Base-by-base conservation (phyloP, 805 yeast genomes). In the Hanseniaspora hatyaiensis region DNA sequence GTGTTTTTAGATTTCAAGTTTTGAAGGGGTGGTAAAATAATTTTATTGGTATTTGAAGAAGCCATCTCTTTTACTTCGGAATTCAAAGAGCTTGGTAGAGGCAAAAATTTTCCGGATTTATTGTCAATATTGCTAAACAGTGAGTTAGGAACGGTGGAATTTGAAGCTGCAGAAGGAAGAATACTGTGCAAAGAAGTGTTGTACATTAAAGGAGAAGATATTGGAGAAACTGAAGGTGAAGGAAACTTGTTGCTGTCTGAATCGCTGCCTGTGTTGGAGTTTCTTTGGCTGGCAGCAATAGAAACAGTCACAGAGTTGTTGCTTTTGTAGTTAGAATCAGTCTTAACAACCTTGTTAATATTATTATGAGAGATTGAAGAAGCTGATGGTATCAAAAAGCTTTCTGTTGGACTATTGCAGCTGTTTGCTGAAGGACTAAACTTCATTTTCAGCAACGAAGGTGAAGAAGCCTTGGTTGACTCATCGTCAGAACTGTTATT, bases 201-300 rank as follows among this genome's bases (percentile, higher is more conserved):
- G 23, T 34, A 16, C 9, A 47, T 19, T 18, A 34, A 40, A 8
- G 51, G 47, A 12, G 50, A 44, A 9, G 43, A 30, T 8, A 34
- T 47, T 36, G 37, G 47, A 23, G 51, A 22, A 31, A 50, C n/a
- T n/a, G 45, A 29, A 9, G 50, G 33, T 16, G 51, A 23, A 32
- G 41, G 8, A 32, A 52, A 15, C 29, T 52, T 28, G 8, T 33
- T 37, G 18, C 52, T 19, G 36, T 22, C 50, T 20, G 15, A 52
- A 34, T 20, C 52, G 22, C 47, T 34, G 12, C 26, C 11, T 32
- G 15, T 38, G 13, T 33, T 42, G 8, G 29, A 28, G 36, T 40
- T 40, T 43, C 47, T 43, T 11, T 43, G 40, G 5, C 47, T 43
- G 9, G 23, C 47, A 20, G 47, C 47, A 43, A 43, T 30, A 15